These are phyloP conservation scores for Pyrrhoderma lamaoense DNA, from an alignment of 1,284 basidiomycete species.

Conservation along the genomic window DNA sequence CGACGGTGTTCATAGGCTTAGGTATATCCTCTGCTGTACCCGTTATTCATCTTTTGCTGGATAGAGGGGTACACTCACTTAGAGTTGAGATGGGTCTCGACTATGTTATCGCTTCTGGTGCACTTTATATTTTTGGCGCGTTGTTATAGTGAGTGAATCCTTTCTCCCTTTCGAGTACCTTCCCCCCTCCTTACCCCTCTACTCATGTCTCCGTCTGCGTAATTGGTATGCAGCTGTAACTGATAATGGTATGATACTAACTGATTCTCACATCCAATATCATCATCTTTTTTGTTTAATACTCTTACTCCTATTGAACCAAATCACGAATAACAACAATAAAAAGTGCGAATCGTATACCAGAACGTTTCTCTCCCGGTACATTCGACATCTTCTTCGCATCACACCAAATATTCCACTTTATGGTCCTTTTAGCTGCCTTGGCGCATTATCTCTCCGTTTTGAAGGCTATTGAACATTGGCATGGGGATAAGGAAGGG, in stretches of 20 bases:
- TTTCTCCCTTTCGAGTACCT: no score
- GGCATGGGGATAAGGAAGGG: slow-evolving; percentile 34
- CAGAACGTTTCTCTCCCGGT: slow-evolving; percentile 73
- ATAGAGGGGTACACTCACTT: slow-evolving; percentile 51
- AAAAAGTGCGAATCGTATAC: slow-evolving; percentile 75
- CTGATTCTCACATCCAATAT: no score
- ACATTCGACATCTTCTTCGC: slow-evolving; percentile 75
- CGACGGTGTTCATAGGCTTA: slow-evolving; percentile 72
- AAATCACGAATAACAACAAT: not conserved
- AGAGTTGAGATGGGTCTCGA: slow-evolving; percentile 59
- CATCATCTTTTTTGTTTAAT: no score
- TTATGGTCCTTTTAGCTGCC: slow-evolving; percentile 73
- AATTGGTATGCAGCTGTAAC: no score
- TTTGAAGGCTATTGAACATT: slow-evolving; percentile 48
- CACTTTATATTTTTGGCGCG: slow-evolving; percentile 69
- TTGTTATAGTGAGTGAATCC: slow-evolving; percentile 63
- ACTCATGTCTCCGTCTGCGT: no score
- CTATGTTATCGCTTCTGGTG: slow-evolving; percentile 63
- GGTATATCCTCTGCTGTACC: slow-evolving; percentile 73
- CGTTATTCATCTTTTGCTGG: slow-evolving; percentile 54
- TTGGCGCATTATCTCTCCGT: slow-evolving; percentile 66
- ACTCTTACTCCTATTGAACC: no score
- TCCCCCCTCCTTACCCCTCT: no score
- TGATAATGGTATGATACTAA: no score
- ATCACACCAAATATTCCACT: slow-evolving; percentile 86